Conservation (phyloP, 208 protist genomes). For the Phytomonas francai region DNA sequence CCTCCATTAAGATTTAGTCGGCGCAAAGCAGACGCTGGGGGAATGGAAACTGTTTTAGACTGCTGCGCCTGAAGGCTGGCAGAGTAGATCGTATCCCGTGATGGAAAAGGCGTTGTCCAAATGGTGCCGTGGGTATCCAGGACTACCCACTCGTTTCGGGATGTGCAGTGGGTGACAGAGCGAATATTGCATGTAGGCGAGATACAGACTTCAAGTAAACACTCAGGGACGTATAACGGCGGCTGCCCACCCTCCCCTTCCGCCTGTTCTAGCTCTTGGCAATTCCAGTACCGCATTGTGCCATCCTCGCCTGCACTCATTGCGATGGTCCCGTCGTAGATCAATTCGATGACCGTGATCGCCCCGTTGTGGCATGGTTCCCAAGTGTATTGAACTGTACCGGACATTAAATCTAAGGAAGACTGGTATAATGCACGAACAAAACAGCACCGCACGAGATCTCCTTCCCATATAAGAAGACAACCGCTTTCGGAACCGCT, state of each 20-base stretch:
- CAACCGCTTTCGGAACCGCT: slow-evolving; percentile 92
- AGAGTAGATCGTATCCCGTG: slow-evolving; percentile 12
- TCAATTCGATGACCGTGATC: slow-evolving; percentile 84
- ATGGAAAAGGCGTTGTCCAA: slow-evolving; percentile 26
- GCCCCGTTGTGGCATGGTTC: slow-evolving; percentile 76
- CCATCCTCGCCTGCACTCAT: slow-evolving; percentile 95
- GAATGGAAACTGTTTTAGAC: background rate
- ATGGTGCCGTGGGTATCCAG: slow-evolving; percentile 72
- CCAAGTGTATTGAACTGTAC: slow-evolving; percentile 6
- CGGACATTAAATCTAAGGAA: slow-evolving; percentile 2
- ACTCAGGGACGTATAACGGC: slow-evolving; percentile 61
- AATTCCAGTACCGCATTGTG: slow-evolving; percentile 92
- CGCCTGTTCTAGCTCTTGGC: slow-evolving; percentile 86
- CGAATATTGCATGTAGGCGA: slow-evolving; percentile 39
- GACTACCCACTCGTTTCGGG: slow-evolving; percentile 62
- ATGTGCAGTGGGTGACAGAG: slow-evolving; percentile 39
- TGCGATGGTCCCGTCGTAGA: slow-evolving; percentile 62
- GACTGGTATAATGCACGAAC: slow-evolving; percentile 17
- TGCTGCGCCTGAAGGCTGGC: background rate
- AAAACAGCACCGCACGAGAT: slow-evolving; percentile 93
- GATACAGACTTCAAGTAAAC: slow-evolving; percentile 70
- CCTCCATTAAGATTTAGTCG: slow-evolving; percentile 86
- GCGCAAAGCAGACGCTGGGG: background rate
- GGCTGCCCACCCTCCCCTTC: slow-evolving; percentile 75
- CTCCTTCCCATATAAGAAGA: slow-evolving; percentile 96